Conservation (phyloP, 257 asterid species). For the Datura wrightii region DNA sequence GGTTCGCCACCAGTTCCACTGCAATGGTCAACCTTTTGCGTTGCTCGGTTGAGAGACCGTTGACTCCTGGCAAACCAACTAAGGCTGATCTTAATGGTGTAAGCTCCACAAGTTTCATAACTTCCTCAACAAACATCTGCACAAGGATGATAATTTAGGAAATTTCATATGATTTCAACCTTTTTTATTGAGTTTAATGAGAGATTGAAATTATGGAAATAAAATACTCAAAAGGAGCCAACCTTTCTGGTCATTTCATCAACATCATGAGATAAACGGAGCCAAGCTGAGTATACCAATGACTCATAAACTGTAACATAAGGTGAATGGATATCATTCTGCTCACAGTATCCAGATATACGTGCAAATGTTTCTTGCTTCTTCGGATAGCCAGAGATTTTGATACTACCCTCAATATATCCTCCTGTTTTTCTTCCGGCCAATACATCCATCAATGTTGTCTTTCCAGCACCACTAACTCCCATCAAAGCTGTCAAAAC, state of each 20-base stretch:
- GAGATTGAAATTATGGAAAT: neutral
- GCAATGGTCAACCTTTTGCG: slow-evolving; percentile 28
- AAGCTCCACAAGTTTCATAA: slow-evolving; percentile 27
- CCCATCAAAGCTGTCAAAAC: slow-evolving; percentile 37
- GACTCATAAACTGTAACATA: slow-evolving; percentile 34
- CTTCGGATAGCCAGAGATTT: slow-evolving; percentile 30
- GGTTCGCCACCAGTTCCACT: slow-evolving; percentile 24
- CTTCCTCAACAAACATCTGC: slow-evolving; percentile 27
- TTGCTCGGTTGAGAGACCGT: slow-evolving; percentile 22
- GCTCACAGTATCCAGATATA: slow-evolving; percentile 35
- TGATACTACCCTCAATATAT: slow-evolving; percentile 29
- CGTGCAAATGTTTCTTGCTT: slow-evolving; percentile 32
- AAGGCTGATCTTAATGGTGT: slow-evolving; percentile 15
- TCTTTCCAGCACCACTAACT: slow-evolving; percentile 33
- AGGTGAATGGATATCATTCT: slow-evolving; percentile 35
- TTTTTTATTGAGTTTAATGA: neutral
- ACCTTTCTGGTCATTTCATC: slow-evolving; percentile 28
- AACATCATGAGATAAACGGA: slow-evolving; percentile 24
- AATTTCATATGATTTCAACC: neutral
- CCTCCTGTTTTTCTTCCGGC: slow-evolving; percentile 34
- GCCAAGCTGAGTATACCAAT: slow-evolving; percentile 28
- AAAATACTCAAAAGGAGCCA: neutral
- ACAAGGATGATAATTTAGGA: neutral
- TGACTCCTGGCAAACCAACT: slow-evolving; percentile 25
- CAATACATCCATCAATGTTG: slow-evolving; percentile 32